Conservation (phyloP, 1,139 yeast genomes). For the Yamadazyma trypodendri region DNA sequence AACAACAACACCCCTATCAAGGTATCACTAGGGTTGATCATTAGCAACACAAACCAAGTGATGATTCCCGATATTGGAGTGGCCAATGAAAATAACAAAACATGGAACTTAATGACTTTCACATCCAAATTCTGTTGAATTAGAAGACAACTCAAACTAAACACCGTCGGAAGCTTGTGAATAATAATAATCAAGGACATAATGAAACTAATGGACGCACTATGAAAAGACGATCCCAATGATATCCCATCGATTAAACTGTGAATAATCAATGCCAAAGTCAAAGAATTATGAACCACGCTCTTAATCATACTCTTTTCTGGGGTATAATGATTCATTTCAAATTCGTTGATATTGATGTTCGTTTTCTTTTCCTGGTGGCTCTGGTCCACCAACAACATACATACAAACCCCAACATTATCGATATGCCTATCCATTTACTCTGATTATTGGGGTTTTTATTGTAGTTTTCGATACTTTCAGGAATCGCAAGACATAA, state of each 20-base stretch:
- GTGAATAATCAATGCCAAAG: slow-evolving; percentile 65
- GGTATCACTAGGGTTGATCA: slow-evolving; percentile 30
- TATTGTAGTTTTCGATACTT: slow-evolving; percentile 53
- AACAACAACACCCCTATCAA: slow-evolving; percentile 53
- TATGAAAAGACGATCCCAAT: slow-evolving; percentile 58
- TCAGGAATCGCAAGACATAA: slow-evolving; percentile 69
- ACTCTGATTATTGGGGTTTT: slow-evolving; percentile 20
- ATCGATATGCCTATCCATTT: slow-evolving; percentile 16
- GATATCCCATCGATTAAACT: slow-evolving; percentile 76
- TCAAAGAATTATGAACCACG: slow-evolving; percentile 36
- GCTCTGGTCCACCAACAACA: slow-evolving; percentile 13
- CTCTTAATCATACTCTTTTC: slow-evolving; percentile 17
- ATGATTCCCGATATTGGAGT: slow-evolving; percentile 54
- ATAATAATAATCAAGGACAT: slow-evolving; percentile 61
- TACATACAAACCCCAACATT: slow-evolving; percentile 14
- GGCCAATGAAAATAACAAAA: slow-evolving; percentile 46
- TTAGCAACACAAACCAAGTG: slow-evolving; percentile 39
- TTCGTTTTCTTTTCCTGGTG: slow-evolving; percentile 1
- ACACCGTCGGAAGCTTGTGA: slow-evolving; percentile 76
- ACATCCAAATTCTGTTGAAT: slow-evolving; percentile 33
- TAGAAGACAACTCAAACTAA: slow-evolving; percentile 62
- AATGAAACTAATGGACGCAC: slow-evolving; percentile 45
- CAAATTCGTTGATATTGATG: slow-evolving; percentile 8
- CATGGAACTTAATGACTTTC: slow-evolving; percentile 37
- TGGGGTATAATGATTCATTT: slow-evolving; percentile 8